phyloP scores from a whole-genome alignment of 2,329 filamentous ascomycete genomes.

The Saccharata proteae region DNA sequence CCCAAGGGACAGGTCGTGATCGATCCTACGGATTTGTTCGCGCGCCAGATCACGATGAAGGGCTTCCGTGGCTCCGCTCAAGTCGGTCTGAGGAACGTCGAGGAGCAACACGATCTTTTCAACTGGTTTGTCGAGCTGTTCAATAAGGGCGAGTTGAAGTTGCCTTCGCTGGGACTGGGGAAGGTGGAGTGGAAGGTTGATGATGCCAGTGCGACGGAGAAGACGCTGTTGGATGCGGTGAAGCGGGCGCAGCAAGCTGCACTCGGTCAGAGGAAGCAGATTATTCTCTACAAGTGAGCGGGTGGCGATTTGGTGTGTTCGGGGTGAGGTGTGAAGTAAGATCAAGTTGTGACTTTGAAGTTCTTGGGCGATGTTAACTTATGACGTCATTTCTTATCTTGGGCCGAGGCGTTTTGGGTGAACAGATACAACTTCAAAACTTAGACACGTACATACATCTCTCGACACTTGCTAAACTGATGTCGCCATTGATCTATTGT shows the following conservation, averaged over 20 bases:
- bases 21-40: constrained; percentile 1
- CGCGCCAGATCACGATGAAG: constrained; percentile 1
- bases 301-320: too few species aligned
- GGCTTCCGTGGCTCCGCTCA: constrained; percentile 1
- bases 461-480: too few species aligned
- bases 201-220: neutral
- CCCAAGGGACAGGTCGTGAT: neutral
- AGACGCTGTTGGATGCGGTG: neutral
- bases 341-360: too few species aligned
- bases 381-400: too few species aligned
- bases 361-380: too few species aligned
- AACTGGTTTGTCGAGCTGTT: neutral
- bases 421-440: too few species aligned
- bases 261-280: constrained; percentile 3
- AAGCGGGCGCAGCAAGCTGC: neutral
- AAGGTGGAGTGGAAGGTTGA: neutral
- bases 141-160: neutral
- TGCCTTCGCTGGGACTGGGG: neutral
- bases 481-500: too few species aligned
- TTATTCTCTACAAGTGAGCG: constrained; percentile 1
- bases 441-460: too few species aligned
- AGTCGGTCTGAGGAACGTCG: neutral
- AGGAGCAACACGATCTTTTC: neutral
- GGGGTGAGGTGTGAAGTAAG: too few species aligned
- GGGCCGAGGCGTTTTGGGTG: too few species aligned